Evolutionary conservation across 805 yeast species (phyloP).

Genomic region (Cyberlindnera misumaiensis): DNA sequence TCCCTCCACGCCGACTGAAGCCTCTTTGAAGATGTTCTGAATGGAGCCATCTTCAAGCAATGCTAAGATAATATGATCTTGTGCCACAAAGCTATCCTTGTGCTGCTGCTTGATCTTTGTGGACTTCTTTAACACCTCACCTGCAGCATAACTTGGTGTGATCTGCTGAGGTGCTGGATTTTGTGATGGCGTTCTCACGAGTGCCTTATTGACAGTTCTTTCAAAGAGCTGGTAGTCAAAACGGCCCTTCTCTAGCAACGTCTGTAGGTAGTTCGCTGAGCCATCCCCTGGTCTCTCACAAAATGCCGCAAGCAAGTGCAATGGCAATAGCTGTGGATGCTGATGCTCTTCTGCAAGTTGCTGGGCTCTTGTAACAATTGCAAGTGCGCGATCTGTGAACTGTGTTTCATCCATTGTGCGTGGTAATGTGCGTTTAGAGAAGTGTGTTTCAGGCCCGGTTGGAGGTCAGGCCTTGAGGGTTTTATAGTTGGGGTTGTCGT

Average conservation of each 20-base stretch:
- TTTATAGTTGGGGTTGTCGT: no score
- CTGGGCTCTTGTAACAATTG: constrained; percentile 70
- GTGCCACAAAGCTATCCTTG: constrained; percentile 87
- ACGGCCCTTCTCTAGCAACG: constrained; percentile 77
- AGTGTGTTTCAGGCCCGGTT: background rate
- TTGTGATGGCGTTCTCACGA: constrained; percentile 84
- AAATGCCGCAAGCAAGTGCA: constrained; percentile 90
- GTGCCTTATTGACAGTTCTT: constrained; percentile 69
- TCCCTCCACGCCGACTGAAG: constrained; percentile 58
- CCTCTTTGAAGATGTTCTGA: constrained; percentile 65
- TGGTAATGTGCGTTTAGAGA: background rate
- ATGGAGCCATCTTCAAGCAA: constrained; percentile 72
- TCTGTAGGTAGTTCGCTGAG: constrained; percentile 62
- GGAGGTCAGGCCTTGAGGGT: no score
- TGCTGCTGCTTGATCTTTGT: constrained; percentile 75
- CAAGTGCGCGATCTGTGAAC: constrained; percentile 90
- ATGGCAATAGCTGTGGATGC: constrained; percentile 78
- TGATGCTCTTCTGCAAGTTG: constrained; percentile 79
- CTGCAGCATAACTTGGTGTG: constrained; percentile 67
- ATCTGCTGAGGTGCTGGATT: constrained; percentile 83
- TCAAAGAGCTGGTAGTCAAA: constrained; percentile 81
- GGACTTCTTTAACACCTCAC: constrained; percentile 68
- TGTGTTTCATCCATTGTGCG: constrained; percentile 47
- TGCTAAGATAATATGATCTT: constrained; percentile 87
- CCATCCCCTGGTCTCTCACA: constrained; percentile 52